Evolutionary conservation across 2,329 filamentous ascomycete species (phyloP), one percentile per base, ranked within the genome.

Genomic region (Colletotrichum limetticola): DNA sequence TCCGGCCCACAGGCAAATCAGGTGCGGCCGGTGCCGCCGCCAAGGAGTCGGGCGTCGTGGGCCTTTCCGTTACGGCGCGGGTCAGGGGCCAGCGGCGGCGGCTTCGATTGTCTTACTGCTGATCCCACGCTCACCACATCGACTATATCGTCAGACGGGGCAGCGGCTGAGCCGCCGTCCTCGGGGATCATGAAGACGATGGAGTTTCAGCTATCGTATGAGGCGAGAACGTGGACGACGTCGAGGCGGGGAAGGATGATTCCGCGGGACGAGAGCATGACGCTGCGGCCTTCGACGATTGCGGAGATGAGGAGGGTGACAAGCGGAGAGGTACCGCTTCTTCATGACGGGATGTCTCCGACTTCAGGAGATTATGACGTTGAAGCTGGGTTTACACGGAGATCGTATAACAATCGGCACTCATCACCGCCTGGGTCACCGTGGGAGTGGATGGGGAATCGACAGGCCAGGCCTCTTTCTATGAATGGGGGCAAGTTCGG

Each of bases 101-200:
- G 22, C 49, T 46, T 14, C 28, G 3, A 46, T 61, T 30, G 28
- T 22, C 1, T 66, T 11, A 19, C 24, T 5, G 14, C 30, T 22
- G 5, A 56, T 26, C 7, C 19, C 6, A 32, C 12, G 42, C 42
- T 49, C 55, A 30, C 24, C 30, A 35, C 11, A 14, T 64, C 71
- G n/a, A 35, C 55, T 2, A 19, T 57, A 12, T 59, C 61, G 1
- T 26, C 28, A 5, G 57, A 49, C 16, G 49, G 16, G 5, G n/a
- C 35, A 4, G 14, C 22, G 14, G 4, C 28, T 0, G 67, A 66
- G 14, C 71, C 71, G 2, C 71, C 66, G 3, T 35, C 61, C 2
- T 70, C 56, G 1, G 71, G 71, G 2, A 73, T 73, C 6, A 65
- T 73, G 71, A 73, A 71, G 30, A 73, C 71, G 4, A 73, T 73